phyloP scores from a whole-genome alignment of 73 alveolate species.

The Blepharisma japonicum region DNA sequence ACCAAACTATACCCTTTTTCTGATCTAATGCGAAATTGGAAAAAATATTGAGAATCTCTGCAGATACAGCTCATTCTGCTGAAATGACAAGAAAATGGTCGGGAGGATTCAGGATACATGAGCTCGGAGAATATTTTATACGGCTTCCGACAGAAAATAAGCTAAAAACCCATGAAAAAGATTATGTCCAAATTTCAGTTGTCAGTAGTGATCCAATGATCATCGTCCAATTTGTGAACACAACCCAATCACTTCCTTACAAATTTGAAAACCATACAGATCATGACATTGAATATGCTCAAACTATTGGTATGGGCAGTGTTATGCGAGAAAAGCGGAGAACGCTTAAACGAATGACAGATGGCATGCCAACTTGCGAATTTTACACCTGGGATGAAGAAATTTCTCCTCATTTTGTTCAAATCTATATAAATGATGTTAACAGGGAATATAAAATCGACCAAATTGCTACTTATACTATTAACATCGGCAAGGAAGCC shows the following conservation, averaged over 20 bases:
- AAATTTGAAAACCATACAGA: constrained; percentile 27
- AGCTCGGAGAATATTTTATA: constrained; percentile 22
- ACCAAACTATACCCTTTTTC: not conserved
- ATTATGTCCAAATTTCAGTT: constrained; percentile 6
- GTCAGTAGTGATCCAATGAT: constrained; percentile 16
- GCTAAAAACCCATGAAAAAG: not conserved
- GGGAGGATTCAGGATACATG: constrained; percentile 24
- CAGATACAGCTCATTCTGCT: not conserved
- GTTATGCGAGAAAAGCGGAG: not conserved
- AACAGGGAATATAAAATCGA: not conserved
- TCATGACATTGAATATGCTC: constrained; percentile 9
- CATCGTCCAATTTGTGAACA: not conserved
- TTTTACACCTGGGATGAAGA: constrained; percentile 24
- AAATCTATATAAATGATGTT: not conserved
- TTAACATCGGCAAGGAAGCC: not conserved
- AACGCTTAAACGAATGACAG: not conserved
- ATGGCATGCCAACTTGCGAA: not conserved
- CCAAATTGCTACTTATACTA: not conserved
- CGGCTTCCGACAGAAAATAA: not conserved
- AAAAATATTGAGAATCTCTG: not conserved
- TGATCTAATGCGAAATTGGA: not conserved
- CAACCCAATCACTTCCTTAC: not conserved
- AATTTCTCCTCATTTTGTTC: constrained; percentile 7
- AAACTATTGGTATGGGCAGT: not conserved
- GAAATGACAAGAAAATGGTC: not conserved